Evolutionary conservation across 495 filamentous ascomycete species (phyloP).

Genomic region (Friedmanniomyces endolithicus): DNA sequence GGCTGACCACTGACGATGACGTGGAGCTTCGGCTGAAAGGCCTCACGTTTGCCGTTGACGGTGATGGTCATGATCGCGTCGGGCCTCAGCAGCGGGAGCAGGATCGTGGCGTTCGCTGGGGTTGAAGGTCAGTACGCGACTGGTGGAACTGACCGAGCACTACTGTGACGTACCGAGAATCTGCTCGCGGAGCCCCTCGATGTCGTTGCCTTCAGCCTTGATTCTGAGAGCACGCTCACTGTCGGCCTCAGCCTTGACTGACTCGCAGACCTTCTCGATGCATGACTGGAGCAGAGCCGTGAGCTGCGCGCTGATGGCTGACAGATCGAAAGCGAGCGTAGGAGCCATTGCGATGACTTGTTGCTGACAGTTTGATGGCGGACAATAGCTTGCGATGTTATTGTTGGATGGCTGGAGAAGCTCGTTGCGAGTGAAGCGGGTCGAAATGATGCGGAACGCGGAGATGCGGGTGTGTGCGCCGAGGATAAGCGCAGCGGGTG

Average conservation of each 20-base stretch:
- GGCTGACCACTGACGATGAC: background rate
- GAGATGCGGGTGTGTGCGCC: background rate
- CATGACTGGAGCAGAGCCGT: background rate
- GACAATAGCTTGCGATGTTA: background rate
- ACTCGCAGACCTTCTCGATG: background rate
- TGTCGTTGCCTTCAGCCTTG: background rate
- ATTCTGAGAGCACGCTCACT: background rate
- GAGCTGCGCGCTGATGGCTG: background rate
- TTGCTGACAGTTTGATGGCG: background rate
- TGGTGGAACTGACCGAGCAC: background rate
- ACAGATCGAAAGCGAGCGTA: background rate
- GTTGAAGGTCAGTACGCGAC: background rate
- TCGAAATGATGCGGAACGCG: background rate
- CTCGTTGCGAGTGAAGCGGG: background rate
- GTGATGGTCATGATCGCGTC: background rate
- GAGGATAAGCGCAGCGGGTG: background rate
- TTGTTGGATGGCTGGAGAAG: background rate
- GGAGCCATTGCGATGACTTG: background rate
- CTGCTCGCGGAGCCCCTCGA: conserved; percentile 1
- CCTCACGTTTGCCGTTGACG: background rate
- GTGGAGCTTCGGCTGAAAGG: background rate
- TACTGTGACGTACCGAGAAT: background rate
- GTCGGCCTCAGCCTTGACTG: background rate
- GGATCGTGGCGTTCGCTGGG: conserved; percentile 1
- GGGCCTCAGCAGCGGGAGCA: background rate